A percentile compares a stretch with the other conserved stretches of the same genome.
Evolutionary conservation across 2,329 filamentous ascomycete species (phyloP).

Genomic region (Metarhizium album): DNA sequence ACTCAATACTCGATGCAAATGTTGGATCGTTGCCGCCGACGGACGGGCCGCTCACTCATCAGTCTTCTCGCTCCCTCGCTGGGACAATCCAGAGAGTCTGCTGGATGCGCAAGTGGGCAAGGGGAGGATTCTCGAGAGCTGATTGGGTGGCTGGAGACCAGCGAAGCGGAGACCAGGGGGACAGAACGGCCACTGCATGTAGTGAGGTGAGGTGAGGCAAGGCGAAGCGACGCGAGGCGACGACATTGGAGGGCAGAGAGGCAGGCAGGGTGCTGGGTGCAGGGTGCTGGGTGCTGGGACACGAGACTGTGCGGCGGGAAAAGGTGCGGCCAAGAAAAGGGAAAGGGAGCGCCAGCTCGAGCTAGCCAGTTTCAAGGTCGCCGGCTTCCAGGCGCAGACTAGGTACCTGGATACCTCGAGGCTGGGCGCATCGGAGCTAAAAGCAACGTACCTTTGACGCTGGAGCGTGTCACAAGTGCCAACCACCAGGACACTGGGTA

Average conservation of each 20-base stretch:
- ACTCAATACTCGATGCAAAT: too few relatives aligned
- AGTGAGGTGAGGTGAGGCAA: neutral
- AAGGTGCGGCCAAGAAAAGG: too few relatives aligned
- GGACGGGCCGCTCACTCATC: neutral
- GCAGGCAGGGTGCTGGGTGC: too few relatives aligned
- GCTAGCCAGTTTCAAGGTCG: too few relatives aligned
- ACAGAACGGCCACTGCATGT: neutral
- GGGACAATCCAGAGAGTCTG: neutral
- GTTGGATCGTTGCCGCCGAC: too few relatives aligned
- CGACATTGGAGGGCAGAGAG: too few relatives aligned
- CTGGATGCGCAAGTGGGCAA: neutral
- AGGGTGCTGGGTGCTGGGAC: neutral
- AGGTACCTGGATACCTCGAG: neutral
- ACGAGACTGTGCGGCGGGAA: neutral
- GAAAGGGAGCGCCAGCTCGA: too few relatives aligned
- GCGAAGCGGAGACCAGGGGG: constrained; percentile 1
- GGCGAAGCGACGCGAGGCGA: too few relatives aligned
- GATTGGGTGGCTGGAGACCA: constrained; percentile 2
- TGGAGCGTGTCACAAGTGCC: constrained; percentile 1
- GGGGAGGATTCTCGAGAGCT: neutral
- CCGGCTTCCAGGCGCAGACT: too few relatives aligned
- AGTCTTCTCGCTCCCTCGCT: too few relatives aligned
- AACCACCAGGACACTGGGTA: neutral
- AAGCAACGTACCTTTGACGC: constrained; percentile 1
- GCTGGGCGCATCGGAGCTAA: neutral